Evolutionary conservation across 352 stramenopile genomes (phyloP), one percentile per base, ranked within the genome.

Genomic region (Phytopythium kandeliae): DNA sequence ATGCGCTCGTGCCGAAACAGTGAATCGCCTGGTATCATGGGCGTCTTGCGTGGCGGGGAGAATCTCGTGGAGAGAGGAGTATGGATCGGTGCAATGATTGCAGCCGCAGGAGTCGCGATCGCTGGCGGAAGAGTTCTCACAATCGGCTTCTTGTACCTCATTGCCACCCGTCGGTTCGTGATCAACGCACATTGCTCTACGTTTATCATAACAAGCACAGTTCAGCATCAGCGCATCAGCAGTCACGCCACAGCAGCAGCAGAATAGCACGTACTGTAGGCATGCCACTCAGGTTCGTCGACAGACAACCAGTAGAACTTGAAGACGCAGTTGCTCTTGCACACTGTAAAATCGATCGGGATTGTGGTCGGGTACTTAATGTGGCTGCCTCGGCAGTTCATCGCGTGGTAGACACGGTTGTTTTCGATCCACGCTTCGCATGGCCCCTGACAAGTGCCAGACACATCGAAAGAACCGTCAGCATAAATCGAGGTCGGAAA

Each of bases 291-390:
- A 2, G 53, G 45, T 10, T 62, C 45, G 48, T 74, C 61, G 4
- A 71, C 22, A 44, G 66, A 57, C 22, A 71, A 30, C 66, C 66
- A 75, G 66, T 67, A 71, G 57, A 77, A 74, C 24, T 46, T 63
- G 28, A 80, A 55, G 19, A 40, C 35, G 42, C 69, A 77, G 22
- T 59, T 67, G 41, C 57, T 60, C 36, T 51, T 51, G 57, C 66
- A 79, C 24, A 56, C 48, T 1, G 57, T 57, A 55, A 61, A 76
- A 55, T 75, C 62, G 19, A 76, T 49, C 6, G 63, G 63, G 24
- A 79, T 56, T 10, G 40, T 25, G 1, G 63, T 66, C 15, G 69
- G 69, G 55, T 63, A 69, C 13, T 16, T 41, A 13, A 24, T 54
- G 55, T 59, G 73, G 31, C 52, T 36, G 9, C 33, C 55, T 1